Evolutionary conservation across 2,329 filamentous ascomycete species (phyloP).

Genomic region (Beauveria sp.): DNA sequence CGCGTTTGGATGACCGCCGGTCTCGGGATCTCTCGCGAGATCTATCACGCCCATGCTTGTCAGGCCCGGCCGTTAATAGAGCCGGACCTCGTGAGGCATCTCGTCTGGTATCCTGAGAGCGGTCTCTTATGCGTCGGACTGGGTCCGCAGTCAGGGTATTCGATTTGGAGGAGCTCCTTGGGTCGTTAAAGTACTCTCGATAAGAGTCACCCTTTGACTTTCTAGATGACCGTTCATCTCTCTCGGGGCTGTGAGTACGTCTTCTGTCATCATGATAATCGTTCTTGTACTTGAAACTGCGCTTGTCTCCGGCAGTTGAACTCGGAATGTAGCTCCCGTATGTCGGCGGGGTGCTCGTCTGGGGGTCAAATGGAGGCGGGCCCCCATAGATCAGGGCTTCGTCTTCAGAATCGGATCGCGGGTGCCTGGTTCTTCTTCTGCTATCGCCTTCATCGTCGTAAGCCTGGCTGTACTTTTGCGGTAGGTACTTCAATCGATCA

Average conservation of each 20-base stretch:
- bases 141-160: slow-evolving; percentile 38
- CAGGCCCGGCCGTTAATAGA: slow-evolving; percentile 17
- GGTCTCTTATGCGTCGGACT: slow-evolving; percentile 26
- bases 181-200: slow-evolving; percentile 23
- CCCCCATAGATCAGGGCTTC: slow-evolving; percentile 46
- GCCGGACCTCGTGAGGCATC: slow-evolving; percentile 21
- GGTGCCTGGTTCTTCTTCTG: slow-evolving; percentile 13
- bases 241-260: slow-evolving; percentile 9
- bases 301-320: slow-evolving; percentile 15
- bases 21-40: slow-evolving; percentile 22
- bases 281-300: slow-evolving; percentile 17
- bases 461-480: slow-evolving; percentile 39
- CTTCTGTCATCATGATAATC: slow-evolving; percentile 7
- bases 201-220: slow-evolving; percentile 7
- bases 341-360: slow-evolving; percentile 14
- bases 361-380: slow-evolving; percentile 13
- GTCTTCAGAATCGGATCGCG: slow-evolving; percentile 23
- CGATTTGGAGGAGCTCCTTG: slow-evolving; percentile 29
- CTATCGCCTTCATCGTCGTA: slow-evolving; percentile 21
- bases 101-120: slow-evolving; percentile 26
- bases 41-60: slow-evolving; percentile 11
- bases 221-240: slow-evolving; percentile 12
- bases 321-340: slow-evolving; percentile 23
- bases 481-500: slow-evolving; percentile 36
- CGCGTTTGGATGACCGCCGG: slow-evolving; percentile 29